Evolutionary conservation across 2,329 filamentous ascomycete genomes (phyloP).

Genomic region (Trichoderma guizhouense): DNA sequence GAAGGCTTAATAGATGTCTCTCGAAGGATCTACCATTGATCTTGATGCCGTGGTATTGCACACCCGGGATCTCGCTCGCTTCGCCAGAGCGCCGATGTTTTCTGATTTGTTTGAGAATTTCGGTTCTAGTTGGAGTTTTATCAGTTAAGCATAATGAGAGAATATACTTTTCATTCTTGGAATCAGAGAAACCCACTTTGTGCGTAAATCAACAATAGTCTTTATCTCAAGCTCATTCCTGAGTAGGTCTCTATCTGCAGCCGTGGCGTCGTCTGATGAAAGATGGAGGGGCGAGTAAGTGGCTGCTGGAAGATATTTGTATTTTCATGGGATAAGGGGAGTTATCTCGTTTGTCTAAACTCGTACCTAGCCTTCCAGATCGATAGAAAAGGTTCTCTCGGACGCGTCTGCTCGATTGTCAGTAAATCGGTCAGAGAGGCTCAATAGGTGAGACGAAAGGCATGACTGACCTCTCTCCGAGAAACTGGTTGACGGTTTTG

Average conservation of each 20-base stretch:
- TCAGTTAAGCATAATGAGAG: not conserved
- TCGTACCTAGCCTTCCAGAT: conserved; percentile 59
- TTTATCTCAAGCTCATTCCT: conserved; percentile 59
- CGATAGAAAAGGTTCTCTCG: conserved; percentile 64
- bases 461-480: conserved; percentile 55
- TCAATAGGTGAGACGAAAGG: not conserved
- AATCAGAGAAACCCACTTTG: conserved; percentile 51
- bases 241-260: conserved; percentile 59
- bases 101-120: conserved; percentile 65
- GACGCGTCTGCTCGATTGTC: conserved; percentile 39
- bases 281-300: not conserved
- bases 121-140: conserved; percentile 52
- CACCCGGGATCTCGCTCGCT: conserved; percentile 59
- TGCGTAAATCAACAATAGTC: conserved; percentile 76
- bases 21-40: conserved; percentile 73
- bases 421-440: not conserved
- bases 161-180: too few relatives aligned
- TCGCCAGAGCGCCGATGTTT: conserved; percentile 50
- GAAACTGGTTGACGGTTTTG: conserved; percentile 58
- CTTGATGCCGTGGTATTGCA: conserved; percentile 65
- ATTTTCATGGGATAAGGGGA: conserved; percentile 14
- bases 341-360: too few relatives aligned
- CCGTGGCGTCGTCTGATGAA: conserved; percentile 65
- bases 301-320: not conserved
- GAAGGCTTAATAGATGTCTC: conserved; percentile 60